Percentiles rank a stretch among this genome's conserved stretches.
These are phyloP conservation scores for Lanmaoa pseudosensibilis DNA, from an alignment of 768 basidiomycete species.

Conservation along the genomic window DNA sequence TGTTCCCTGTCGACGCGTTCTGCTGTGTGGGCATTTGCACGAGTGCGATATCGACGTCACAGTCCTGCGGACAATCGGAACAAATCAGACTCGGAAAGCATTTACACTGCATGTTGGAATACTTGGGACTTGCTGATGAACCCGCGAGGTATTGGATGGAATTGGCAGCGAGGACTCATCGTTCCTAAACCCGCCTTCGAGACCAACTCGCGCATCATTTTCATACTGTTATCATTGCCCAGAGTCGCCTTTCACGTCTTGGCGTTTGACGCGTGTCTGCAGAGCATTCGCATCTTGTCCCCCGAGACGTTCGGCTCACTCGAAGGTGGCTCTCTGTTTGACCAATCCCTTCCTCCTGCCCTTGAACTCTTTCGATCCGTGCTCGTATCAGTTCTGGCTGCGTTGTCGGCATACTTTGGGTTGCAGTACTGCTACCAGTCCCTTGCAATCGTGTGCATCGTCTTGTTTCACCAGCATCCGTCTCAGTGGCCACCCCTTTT, in stretches of 20 bases:
- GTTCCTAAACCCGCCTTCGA: constrained; percentile 11
- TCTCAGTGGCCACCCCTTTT: constrained; percentile 65
- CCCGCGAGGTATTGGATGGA: constrained; percentile 31
- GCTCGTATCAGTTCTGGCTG: constrained; percentile 42
- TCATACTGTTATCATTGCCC: constrained; percentile 6
- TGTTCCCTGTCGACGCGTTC: constrained; percentile 15
- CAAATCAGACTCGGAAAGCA: not conserved
- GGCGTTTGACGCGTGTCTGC: constrained; percentile 18
- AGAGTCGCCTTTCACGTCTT: constrained; percentile 6
- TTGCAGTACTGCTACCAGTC: constrained; percentile 46
- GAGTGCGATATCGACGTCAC: constrained; percentile 13
- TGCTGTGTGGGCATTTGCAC: constrained; percentile 23
- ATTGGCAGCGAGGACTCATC: constrained; percentile 22
- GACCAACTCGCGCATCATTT: constrained; percentile 11
- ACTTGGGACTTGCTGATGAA: constrained; percentile 27
- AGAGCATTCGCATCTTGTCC: constrained; percentile 29
- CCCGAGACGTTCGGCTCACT: constrained; percentile 39
- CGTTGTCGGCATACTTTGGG: constrained; percentile 45
- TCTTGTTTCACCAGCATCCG: constrained; percentile 47
- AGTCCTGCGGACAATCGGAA: not conserved
- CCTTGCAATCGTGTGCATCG: constrained; percentile 43
- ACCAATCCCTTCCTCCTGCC: constrained; percentile 33
- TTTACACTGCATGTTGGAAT: constrained; percentile 25
- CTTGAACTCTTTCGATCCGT: constrained; percentile 39
- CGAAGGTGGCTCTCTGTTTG: constrained; percentile 38